Conservation (phyloP, 169 alveolate genomes). For the Plasmodium adleri region DNA sequence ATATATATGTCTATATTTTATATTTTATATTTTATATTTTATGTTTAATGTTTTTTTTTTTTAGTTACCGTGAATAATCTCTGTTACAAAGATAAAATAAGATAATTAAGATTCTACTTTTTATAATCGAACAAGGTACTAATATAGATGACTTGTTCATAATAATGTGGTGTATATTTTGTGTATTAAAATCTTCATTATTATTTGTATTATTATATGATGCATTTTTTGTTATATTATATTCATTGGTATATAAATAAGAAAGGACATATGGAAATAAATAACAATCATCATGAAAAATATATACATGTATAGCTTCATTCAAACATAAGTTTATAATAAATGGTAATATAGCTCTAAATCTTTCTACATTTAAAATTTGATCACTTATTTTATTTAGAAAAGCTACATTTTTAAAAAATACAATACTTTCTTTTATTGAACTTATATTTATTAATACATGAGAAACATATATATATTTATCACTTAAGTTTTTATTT, state of each 20-base stretch:
- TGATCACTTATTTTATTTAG: conserved; percentile 31
- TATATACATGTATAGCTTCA: conserved; percentile 13
- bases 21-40: too few species aligned
- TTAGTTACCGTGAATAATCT: conserved; percentile 7
- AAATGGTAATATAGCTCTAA: conserved; percentile 16
- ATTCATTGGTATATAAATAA: conserved; percentile 6
- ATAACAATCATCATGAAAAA: conserved; percentile 31
- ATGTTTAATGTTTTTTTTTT: neutral
- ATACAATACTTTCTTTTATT: conserved; percentile 32
- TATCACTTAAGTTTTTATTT: conserved; percentile 29
- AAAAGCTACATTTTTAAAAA: conserved; percentile 27
- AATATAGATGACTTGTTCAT: conserved; percentile 17
- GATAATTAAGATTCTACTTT: conserved; percentile 28
- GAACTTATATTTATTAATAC: conserved; percentile 46
- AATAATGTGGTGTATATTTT: conserved; percentile 12
- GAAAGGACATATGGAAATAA: conserved; percentile 33
- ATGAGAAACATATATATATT: conserved; percentile 27
- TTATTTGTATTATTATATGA: neutral
- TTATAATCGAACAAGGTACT: conserved; percentile 13
- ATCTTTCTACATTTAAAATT: conserved; percentile 16
- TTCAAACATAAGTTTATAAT: conserved; percentile 27
- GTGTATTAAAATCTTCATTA: neutral
- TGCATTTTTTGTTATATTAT: neutral
- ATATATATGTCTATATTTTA: too few species aligned
- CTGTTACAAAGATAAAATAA: conserved; percentile 1